Evolutionary conservation across 495 filamentous ascomycete species (phyloP).

Genomic region (Hyaloscypha finlandica): DNA sequence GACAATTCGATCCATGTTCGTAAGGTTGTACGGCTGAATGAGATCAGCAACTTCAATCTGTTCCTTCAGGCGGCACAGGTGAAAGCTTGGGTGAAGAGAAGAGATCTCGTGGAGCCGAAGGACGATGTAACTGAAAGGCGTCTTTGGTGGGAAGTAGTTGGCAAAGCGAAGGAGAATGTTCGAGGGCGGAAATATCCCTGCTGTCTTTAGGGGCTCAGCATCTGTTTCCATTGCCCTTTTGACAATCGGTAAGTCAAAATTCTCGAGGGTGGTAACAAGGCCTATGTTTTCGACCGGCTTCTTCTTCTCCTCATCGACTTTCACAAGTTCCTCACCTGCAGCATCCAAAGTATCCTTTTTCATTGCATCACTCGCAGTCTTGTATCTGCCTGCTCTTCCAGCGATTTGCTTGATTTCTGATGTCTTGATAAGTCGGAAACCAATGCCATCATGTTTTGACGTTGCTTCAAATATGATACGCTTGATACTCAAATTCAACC

Average conservation of each 20-base stretch:
- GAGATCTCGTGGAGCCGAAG: conserved; percentile 68
- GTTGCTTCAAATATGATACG: conserved; percentile 84
- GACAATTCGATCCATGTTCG: conserved; percentile 68
- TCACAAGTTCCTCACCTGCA: background rate
- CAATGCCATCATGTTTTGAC: conserved; percentile 62
- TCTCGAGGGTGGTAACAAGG: conserved; percentile 77
- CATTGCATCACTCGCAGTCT: conserved; percentile 60
- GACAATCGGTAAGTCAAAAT: conserved; percentile 66
- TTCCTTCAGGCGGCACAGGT: conserved; percentile 63
- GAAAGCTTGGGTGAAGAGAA: conserved; percentile 62
- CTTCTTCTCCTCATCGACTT: conserved; percentile 7
- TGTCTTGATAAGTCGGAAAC: conserved; percentile 55
- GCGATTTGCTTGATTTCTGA: conserved; percentile 93
- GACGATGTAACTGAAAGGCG: conserved; percentile 77
- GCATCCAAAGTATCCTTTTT: conserved; percentile 19
- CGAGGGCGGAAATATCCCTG: conserved; percentile 72
- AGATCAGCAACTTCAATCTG: conserved; percentile 66
- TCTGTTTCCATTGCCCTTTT: conserved; percentile 60
- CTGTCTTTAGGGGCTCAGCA: conserved; percentile 66
- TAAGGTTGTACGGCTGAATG: conserved; percentile 66
- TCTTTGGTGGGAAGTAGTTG: conserved; percentile 72
- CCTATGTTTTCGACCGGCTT: conserved; percentile 54
- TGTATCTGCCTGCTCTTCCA: conserved; percentile 89
- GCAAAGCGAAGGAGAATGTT: conserved; percentile 68
- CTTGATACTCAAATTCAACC: conserved; percentile 90